Evolutionary conservation across 129 eudicot genomes (phyloP), one percentile per base, ranked within the genome.

Genomic region (Flaveria ramosissima): DNA sequence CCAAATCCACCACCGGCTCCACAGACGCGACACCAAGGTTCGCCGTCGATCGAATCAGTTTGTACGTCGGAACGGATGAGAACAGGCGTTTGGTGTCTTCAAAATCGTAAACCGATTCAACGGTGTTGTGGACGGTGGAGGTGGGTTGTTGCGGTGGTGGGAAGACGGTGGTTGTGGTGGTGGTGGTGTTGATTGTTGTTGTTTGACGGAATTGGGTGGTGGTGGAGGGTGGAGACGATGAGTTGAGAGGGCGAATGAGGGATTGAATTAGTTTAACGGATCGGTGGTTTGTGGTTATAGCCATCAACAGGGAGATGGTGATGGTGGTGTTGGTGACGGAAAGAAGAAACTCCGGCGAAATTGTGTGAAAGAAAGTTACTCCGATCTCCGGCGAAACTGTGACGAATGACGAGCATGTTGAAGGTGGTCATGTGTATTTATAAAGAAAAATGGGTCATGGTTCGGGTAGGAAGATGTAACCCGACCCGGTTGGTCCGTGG

Each of bases 1-100:
- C 98, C 41, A 94, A 0, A 77, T 91, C 92, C 48, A 87, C 98
- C 80, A 87, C 71, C 3, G 90, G 89, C 52, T 70, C 91, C 17
- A 85, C 50, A 15, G 96, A 83, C 52, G 90, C 87, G 79, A 83
- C 41, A 36, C 78, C 77, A 2, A 94, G 85, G 27, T 71, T 89
- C 15, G 73, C 45, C 65, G 83, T 26, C 21, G 98, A 91, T 75
- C 71, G 79, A 1, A 91, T 16, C 43, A 94, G 81, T 65, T 87
- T 84, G 2, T 78, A 43, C 19, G 88, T 87, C 0, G 92, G 63
- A 4, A 87, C 81, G 1, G 96, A 74, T 1, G 90, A 79, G 46
- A 94, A 94, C 15, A 91, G 61, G 9, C 63, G 82, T 84, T 84
- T 87, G 9, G 73, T 78, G 43, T 93, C 89, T 13, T 85, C 67